Evolutionary conservation across 768 basidiomycete species (phyloP).

Genomic region (Suillus tomentosus): DNA sequence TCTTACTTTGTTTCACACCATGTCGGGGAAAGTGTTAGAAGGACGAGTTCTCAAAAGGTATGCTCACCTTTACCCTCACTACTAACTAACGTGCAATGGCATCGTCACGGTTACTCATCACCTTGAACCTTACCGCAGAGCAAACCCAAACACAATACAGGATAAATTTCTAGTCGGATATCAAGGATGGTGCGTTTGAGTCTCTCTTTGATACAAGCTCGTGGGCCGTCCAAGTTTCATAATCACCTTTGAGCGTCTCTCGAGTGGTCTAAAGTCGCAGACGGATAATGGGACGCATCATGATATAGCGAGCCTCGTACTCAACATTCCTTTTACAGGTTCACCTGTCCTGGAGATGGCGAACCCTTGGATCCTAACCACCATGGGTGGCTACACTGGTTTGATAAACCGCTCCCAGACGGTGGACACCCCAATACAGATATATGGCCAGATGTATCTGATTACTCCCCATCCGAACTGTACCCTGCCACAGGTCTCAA

Average conservation of each 20-base stretch:
- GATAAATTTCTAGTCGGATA: conserved; percentile 86
- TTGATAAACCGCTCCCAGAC: conserved; percentile 62
- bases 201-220: neutral
- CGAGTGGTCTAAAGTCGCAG: neutral
- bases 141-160: conserved; percentile 75
- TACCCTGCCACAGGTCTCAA: conserved; percentile 69
- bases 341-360: conserved; percentile 71
- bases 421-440: conserved; percentile 77
- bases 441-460: conserved; percentile 78
- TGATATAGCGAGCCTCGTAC: neutral
- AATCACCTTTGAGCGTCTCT: neutral
- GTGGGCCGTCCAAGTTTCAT: neutral
- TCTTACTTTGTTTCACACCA: neutral
- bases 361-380: conserved; percentile 69
- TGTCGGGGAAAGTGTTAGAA: conserved; percentile 7
- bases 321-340: conserved; percentile 46
- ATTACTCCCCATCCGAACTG: conserved; percentile 70
- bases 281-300: neutral
- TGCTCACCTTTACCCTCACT: neutral
- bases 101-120: neutral
- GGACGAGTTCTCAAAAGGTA: conserved; percentile 17
- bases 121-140: conserved; percentile 36
- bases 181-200: conserved; percentile 71
- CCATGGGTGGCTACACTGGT: conserved; percentile 90
- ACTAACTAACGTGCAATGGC: neutral